Evolutionary conservation across 331 rosid species (phyloP).

Genomic region (Cydonia oblonga): DNA sequence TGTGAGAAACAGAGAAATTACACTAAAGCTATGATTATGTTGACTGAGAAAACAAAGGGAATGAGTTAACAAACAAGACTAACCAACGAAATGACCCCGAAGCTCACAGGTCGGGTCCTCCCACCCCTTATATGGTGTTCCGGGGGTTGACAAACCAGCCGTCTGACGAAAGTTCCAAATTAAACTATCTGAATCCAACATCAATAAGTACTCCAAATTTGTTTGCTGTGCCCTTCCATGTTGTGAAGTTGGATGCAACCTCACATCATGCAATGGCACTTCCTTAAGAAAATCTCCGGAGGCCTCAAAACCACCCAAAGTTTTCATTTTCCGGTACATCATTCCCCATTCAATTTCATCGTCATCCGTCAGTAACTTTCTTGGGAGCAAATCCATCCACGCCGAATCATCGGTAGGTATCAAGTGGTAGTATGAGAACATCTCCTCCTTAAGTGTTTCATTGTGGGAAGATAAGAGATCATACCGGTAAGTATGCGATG

Average conservation of each 20-base stretch:
- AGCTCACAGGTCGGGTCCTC: constrained; percentile 44
- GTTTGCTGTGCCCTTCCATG: constrained; percentile 61
- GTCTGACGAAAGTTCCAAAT: constrained; percentile 81
- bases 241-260: constrained; percentile 35
- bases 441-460: constrained; percentile 42
- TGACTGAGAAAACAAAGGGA: background rate
- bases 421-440: constrained; percentile 48
- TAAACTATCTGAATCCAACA: constrained; percentile 69
- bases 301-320: constrained; percentile 11
- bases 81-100: constrained; percentile 96
- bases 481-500: constrained; percentile 45
- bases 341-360: constrained; percentile 44
- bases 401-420: constrained; percentile 66
- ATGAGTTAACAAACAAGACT: constrained; percentile 13
- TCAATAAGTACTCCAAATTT: constrained; percentile 62
- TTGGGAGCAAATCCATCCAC: constrained; percentile 54
- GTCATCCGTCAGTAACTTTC: constrained; percentile 43
- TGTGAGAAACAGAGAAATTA: background rate
- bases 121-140: constrained; percentile 62
- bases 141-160: constrained; percentile 69
- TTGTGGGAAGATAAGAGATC: constrained; percentile 36
- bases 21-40: background rate
- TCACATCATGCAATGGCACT: constrained; percentile 57
- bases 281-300: constrained; percentile 52
- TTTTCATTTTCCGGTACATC: constrained; percentile 53